Evolutionary conservation across 257 asterid genomes (phyloP).

Genomic region (Rubia yunnanensis): DNA sequence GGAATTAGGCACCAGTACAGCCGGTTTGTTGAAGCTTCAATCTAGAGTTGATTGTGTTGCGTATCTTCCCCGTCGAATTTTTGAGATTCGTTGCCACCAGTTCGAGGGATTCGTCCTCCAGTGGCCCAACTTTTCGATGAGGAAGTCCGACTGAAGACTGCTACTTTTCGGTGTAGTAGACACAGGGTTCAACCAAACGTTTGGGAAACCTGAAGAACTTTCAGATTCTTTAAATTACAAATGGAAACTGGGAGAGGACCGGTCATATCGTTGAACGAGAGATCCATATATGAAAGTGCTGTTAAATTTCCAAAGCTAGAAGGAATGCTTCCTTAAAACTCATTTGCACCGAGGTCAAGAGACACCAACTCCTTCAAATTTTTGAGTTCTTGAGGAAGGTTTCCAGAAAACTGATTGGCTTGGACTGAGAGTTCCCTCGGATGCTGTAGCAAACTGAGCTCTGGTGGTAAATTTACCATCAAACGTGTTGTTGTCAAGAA

Average conservation of each 20-base stretch:
- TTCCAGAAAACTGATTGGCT: constrained; percentile 46
- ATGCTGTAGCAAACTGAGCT: constrained; percentile 35
- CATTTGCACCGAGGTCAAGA: constrained; percentile 55
- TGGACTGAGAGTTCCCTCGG: constrained; percentile 49
- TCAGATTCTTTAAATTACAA: constrained; percentile 35
- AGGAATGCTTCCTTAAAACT: constrained; percentile 54
- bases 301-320: constrained; percentile 39
- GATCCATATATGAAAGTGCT: constrained; percentile 39
- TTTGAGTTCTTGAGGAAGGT: constrained; percentile 48
- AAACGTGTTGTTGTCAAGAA: constrained; percentile 54
- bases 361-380: constrained; percentile 35
- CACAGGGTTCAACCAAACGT: no score
- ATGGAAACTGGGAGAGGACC: constrained; percentile 45
- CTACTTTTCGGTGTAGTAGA: no score
- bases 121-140: no score
- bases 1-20: no score
- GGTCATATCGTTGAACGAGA: constrained; percentile 39
- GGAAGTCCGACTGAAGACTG: no score
- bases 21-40: no score
- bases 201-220: constrained; percentile 43
- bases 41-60: no score
- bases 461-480: constrained; percentile 46
- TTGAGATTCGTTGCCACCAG: no score
- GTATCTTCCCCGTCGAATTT: no score
- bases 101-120: no score